These are phyloP conservation scores for Haberlea rhodopensis DNA, from an alignment of 257 asterid genomes.

Conservation along the genomic window DNA sequence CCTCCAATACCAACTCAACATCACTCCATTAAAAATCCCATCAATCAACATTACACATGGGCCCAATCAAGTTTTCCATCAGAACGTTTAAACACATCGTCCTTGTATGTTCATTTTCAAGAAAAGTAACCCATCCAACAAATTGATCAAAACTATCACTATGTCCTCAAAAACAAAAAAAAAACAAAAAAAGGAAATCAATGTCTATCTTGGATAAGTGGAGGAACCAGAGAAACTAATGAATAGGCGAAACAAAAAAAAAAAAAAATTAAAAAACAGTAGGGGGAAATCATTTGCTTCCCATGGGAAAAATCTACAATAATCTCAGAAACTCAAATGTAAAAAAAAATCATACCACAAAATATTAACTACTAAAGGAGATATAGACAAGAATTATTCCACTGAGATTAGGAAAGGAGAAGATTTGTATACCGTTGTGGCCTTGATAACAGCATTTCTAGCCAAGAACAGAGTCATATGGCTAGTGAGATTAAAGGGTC, in stretches of 20 bases:
- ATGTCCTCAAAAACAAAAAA: no score
- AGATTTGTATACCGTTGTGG: conserved; percentile 16
- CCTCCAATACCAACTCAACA: conserved; percentile 16
- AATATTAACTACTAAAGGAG: no score
- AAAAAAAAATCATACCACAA: no score
- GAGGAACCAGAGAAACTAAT: background rate
- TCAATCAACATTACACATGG: conserved; percentile 19
- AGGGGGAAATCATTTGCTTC: background rate
- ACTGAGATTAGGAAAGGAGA: background rate
- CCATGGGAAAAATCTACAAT: background rate
- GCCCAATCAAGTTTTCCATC: conserved; percentile 8
- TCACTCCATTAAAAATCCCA: conserved; percentile 4
- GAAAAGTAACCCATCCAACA: background rate
- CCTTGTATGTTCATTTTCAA: background rate
- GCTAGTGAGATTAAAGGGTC: conserved; percentile 35
- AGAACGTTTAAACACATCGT: conserved; percentile 5
- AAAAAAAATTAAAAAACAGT: no score
- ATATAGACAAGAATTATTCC: background rate
- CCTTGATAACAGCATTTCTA: conserved; percentile 29
- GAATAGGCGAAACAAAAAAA: background rate
- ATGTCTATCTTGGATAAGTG: background rate
- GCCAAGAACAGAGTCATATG: conserved; percentile 36
- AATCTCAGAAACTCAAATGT: background rate
- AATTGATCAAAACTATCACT: background rate
- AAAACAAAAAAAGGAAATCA: no score